Evolutionary conservation across 768 basidiomycete species (phyloP).

Genomic region (Clavaria fumosa): DNA sequence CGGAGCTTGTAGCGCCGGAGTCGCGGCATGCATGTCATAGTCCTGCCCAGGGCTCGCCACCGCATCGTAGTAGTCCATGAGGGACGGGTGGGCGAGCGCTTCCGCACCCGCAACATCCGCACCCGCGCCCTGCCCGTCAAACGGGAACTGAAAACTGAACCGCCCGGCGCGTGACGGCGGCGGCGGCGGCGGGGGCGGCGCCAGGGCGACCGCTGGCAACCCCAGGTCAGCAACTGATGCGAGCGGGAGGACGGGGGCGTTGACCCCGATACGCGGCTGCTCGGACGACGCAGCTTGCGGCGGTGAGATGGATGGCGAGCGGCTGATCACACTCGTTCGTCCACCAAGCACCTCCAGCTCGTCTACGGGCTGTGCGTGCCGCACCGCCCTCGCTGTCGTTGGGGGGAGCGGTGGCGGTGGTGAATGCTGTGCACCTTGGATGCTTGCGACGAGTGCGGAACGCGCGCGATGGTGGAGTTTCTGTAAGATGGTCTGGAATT

Average conservation of each 20-base stretch:
- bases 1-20: neutral
- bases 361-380: conserved; percentile 15
- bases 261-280: no score
- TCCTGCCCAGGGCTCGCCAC: conserved; percentile 5
- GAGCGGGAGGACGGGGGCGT: no score
- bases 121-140: neutral
- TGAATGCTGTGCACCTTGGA: conserved; percentile 18
- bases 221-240: no score
- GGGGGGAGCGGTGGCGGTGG: conserved; percentile 12
- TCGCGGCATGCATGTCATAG: neutral
- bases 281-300: no score
- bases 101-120: no score
- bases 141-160: neutral
- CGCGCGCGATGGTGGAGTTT: conserved; percentile 24
- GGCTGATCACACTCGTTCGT: conserved; percentile 22
- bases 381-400: neutral
- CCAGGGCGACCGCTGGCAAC: no score
- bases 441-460: no score
- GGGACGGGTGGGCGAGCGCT: neutral
- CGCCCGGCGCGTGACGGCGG: neutral
- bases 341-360: conserved; percentile 25
- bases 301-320: conserved; percentile 19
- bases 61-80: conserved; percentile 8
- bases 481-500: conserved; percentile 22
- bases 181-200: neutral